Conservation (phyloP, 768 basidiomycete species). For the Boletus insuetus region DNA sequence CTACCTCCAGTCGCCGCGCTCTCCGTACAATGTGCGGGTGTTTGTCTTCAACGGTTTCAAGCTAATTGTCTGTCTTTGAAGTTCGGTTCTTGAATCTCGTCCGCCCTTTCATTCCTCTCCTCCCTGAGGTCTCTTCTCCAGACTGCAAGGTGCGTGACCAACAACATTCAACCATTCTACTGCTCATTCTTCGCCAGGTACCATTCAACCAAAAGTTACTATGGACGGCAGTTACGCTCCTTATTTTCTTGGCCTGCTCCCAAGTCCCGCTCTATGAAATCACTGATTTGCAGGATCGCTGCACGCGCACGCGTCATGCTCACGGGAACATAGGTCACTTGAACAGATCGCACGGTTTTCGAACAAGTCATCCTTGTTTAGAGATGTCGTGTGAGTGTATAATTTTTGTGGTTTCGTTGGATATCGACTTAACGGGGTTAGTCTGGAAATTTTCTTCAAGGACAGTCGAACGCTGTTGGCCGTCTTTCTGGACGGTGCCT, state of each 20-base stretch:
- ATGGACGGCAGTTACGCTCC: slow-evolving; percentile 98
- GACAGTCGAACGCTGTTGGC: slow-evolving; percentile 86
- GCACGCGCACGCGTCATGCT: neutral
- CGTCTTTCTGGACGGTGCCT: slow-evolving; percentile 71
- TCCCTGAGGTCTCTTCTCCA: slow-evolving; percentile 96
- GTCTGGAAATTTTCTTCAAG: slow-evolving; percentile 89
- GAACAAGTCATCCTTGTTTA: slow-evolving; percentile 83
- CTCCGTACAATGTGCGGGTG: slow-evolving; percentile 72
- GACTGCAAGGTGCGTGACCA: slow-evolving; percentile 78
- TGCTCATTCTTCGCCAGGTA: slow-evolving; percentile 50
- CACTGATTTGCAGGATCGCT: slow-evolving; percentile 35
- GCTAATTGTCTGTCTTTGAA: neutral
- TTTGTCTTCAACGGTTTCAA: slow-evolving; percentile 18
- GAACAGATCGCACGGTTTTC: slow-evolving; percentile 75
- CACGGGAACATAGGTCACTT: slow-evolving; percentile 55
- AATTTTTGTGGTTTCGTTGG: neutral
- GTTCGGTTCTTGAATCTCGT: slow-evolving; percentile 98
- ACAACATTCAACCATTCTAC: neutral
- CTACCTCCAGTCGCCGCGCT: slow-evolving; percentile 18
- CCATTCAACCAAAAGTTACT: slow-evolving; percentile 98
- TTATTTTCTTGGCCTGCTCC: slow-evolving; percentile 99
- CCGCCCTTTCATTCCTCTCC: slow-evolving; percentile 93
- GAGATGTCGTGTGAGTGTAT: slow-evolving; percentile 73
- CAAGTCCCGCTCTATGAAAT: slow-evolving; percentile 99
- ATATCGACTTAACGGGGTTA: slow-evolving; percentile 26